Conservation (phyloP, 2,329 filamentous ascomycete genomes). For the Alternaria novae-zelandiae region DNA sequence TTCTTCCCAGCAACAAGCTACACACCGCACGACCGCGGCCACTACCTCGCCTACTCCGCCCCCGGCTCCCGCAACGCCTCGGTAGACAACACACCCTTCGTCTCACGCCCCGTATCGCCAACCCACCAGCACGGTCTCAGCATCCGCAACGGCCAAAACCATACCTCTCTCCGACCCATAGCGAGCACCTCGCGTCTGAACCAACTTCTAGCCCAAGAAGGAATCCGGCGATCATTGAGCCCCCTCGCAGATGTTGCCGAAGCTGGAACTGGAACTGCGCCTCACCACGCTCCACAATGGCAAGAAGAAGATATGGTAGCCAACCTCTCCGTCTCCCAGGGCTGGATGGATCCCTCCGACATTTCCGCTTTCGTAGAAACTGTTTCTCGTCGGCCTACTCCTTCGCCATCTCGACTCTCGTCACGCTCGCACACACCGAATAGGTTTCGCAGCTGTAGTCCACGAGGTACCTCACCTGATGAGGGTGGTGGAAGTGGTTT, state of each 20-base stretch:
- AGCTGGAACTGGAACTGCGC: not conserved
- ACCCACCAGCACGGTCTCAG: not conserved
- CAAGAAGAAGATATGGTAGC: not conserved
- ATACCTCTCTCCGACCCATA: constrained; percentile 11
- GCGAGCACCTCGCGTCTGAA: constrained; percentile 13
- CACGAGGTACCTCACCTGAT: not conserved
- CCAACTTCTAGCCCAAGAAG: not conserved
- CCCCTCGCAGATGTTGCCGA: not conserved
- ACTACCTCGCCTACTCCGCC: constrained; percentile 32
- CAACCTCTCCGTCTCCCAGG: not conserved
- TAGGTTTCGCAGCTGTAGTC: not conserved
- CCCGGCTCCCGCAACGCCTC: constrained; percentile 29
- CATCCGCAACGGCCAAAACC: not conserved
- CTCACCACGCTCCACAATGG: not conserved
- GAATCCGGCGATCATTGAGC: not conserved
- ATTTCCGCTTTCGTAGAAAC: not conserved
- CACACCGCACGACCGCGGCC: constrained; percentile 27
- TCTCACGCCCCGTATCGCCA: constrained; percentile 5
- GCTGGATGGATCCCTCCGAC: constrained; percentile 2
- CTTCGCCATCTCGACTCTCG: not conserved
- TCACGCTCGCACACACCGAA: not conserved
- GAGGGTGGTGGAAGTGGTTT: not conserved
- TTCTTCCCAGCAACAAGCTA: constrained; percentile 6
- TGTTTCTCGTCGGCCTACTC: not conserved
- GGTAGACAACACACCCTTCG: constrained; percentile 12